Evolutionary conservation across 345 rosid species (phyloP).

Genomic region (Eucalyptus marginata): DNA sequence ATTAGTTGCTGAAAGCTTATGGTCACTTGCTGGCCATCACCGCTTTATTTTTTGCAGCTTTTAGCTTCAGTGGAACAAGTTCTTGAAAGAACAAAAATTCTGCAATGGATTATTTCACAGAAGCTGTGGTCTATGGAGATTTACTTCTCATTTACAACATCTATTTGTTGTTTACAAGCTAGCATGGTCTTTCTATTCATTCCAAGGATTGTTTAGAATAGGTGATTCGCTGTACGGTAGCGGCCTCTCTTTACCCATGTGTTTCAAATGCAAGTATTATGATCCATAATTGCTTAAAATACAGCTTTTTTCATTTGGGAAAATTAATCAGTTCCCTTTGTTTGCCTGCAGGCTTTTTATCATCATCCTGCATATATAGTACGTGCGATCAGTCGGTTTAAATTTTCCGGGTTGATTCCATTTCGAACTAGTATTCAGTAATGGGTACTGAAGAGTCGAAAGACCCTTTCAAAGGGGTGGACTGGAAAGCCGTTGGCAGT

Average conservation of each 20-base stretch:
- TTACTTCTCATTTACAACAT: background rate
- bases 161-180: background rate
- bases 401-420: background rate
- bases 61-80: background rate
- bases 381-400: background rate
- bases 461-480: slow-evolving; percentile 86
- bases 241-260: background rate
- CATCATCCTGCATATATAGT: background rate
- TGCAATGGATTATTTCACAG: background rate
- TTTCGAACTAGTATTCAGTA: slow-evolving; percentile 2
- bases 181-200: background rate
- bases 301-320: background rate
- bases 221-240: background rate
- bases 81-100: background rate
- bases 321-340: background rate
- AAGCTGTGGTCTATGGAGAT: background rate
- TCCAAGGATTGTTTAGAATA: background rate
- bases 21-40: background rate
- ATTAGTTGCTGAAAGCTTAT: background rate
- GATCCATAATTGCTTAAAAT: background rate
- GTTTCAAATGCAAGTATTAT: background rate
- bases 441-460: slow-evolving; percentile 61
- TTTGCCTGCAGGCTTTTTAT: background rate
- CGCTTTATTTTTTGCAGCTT: background rate
- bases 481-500: slow-evolving; percentile 62